Evolutionary conservation across 1,139 yeast genomes (phyloP).

Genomic region (Pichia sp.): DNA sequence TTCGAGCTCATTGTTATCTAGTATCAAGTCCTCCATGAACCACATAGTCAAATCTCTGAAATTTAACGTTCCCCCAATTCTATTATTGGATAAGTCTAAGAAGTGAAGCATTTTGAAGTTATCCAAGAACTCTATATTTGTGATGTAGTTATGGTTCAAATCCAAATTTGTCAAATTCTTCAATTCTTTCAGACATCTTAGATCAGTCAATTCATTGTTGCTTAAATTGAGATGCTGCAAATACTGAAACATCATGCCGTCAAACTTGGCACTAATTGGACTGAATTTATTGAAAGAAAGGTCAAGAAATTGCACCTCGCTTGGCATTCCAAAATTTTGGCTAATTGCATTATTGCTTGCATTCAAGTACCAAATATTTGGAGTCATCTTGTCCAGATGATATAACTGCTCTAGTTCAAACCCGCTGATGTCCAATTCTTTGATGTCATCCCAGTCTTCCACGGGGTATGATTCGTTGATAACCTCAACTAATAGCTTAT

Average conservation of each 20-base stretch:
- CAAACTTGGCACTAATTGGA: constrained; percentile 19
- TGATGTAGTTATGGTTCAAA: constrained; percentile 35
- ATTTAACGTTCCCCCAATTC: constrained; percentile 34
- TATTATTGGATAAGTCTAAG: constrained; percentile 39
- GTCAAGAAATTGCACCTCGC: constrained; percentile 31
- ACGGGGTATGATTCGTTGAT: constrained; percentile 40
- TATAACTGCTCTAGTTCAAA: constrained; percentile 33
- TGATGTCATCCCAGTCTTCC: constrained; percentile 38
- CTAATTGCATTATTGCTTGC: constrained; percentile 38
- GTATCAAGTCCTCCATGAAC: constrained; percentile 38
- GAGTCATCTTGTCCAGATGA: constrained; percentile 39
- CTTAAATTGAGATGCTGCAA: constrained; percentile 40
- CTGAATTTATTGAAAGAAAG: constrained; percentile 30
- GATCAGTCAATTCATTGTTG: constrained; percentile 32
- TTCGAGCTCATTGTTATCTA: constrained; percentile 37
- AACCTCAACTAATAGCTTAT: constrained; percentile 37
- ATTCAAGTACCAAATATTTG: constrained; percentile 34
- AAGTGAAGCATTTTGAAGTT: constrained; percentile 34
- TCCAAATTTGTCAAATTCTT: constrained; percentile 36
- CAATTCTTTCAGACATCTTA: constrained; percentile 35
- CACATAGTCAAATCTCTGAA: constrained; percentile 32
- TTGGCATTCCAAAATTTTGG: constrained; percentile 44
- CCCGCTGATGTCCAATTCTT: constrained; percentile 32
- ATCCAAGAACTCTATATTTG: constrained; percentile 33
- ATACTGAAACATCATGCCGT: constrained; percentile 31